Conservation (phyloP, 1,284 basidiomycete species). For the Amylostereum areolatum region DNA sequence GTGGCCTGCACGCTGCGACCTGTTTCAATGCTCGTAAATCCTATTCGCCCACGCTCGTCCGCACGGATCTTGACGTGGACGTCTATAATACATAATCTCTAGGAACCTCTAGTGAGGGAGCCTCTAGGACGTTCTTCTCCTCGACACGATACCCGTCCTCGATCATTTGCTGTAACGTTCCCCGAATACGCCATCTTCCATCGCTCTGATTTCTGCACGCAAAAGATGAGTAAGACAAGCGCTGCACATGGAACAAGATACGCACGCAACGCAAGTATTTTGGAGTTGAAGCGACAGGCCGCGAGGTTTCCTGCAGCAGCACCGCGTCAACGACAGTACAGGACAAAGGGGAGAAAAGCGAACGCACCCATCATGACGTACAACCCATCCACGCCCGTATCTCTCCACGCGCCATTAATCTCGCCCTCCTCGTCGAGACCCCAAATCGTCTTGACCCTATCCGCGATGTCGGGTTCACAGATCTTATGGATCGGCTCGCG, state of each 20-base stretch:
- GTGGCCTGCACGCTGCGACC: too few species aligned
- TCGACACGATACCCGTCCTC: neutral
- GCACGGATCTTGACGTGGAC: neutral
- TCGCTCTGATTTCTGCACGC: slow-evolving; percentile 49
- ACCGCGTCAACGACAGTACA: slow-evolving; percentile 3
- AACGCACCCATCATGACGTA: slow-evolving; percentile 53
- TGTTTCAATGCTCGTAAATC: too few species aligned
- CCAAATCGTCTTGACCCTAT: slow-evolving; percentile 47
- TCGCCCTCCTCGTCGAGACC: slow-evolving; percentile 54
- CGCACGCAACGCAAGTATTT: slow-evolving; percentile 53
- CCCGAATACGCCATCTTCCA: slow-evolving; percentile 46
- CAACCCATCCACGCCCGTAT: slow-evolving; percentile 42
- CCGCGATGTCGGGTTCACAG: slow-evolving; percentile 41
- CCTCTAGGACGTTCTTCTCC: neutral
- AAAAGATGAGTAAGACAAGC: neutral
- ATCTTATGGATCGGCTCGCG: slow-evolving; percentile 36
- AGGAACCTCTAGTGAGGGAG: neutral
- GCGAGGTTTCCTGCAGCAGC: slow-evolving; percentile 42
- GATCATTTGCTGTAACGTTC: slow-evolving; percentile 29
- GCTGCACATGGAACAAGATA: slow-evolving; percentile 10
- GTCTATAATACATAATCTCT: neutral
- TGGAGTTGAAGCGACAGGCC: slow-evolving; percentile 49
- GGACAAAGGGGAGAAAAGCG: neutral
- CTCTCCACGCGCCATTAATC: slow-evolving; percentile 42
- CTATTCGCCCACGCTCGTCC: too few species aligned